Evolutionary conservation across 148 eudicot genomes (phyloP).

Genomic region (Chenopodium album): DNA sequence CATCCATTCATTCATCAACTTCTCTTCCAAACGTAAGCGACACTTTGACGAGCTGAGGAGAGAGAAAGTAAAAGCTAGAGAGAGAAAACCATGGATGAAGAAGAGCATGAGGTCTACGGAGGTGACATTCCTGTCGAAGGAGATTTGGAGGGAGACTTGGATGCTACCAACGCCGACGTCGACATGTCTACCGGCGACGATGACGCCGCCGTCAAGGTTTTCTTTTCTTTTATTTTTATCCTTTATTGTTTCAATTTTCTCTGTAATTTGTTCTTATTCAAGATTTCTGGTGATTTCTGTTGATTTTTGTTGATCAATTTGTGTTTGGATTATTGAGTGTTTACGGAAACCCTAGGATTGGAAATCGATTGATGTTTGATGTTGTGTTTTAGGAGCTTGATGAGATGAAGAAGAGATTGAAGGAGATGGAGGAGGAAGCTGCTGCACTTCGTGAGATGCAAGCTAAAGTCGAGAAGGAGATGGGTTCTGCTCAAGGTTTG

Average conservation of each 20-base stretch:
- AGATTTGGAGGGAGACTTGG: slow-evolving; percentile 59
- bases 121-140: slow-evolving; percentile 81
- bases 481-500: slow-evolving; percentile 87
- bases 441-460: slow-evolving; percentile 98
- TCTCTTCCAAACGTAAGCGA: neutral
- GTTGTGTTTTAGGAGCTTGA: slow-evolving; percentile 59
- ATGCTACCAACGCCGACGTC: slow-evolving; percentile 43
- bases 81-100: slow-evolving; percentile 58
- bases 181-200: slow-evolving; percentile 72
- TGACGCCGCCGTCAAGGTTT: slow-evolving; percentile 79
- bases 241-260: neutral
- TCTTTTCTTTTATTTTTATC: neutral
- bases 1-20: neutral
- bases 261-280: too few relatives aligned
- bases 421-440: slow-evolving; percentile 98
- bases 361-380: neutral
- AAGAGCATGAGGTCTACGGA: slow-evolving; percentile 94
- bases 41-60: neutral
- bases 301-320: neutral
- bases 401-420: slow-evolving; percentile 88
- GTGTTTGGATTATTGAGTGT: neutral
- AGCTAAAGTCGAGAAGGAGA: slow-evolving; percentile 92
- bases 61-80: neutral
- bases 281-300: neutral
- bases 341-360: slow-evolving; percentile 21